phyloP scores from a whole-genome alignment of 2,329 filamentous ascomycete genomes.

The Aureobasidium musti region DNA sequence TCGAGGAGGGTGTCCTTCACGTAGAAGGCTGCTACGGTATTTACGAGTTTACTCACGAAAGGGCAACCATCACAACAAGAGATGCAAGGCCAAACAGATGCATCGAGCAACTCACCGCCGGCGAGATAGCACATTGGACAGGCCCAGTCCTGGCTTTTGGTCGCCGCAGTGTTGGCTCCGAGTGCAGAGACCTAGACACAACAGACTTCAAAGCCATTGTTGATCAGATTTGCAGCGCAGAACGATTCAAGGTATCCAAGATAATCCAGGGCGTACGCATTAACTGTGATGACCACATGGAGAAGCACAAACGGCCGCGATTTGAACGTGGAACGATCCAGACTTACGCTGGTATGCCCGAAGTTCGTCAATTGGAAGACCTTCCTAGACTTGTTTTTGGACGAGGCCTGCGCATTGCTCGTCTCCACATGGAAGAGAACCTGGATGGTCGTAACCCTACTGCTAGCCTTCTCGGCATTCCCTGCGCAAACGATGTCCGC shows the following conservation, averaged over 20 bases:
- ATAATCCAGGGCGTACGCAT: neutral
- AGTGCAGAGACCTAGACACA: neutral
- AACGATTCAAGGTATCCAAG: neutral
- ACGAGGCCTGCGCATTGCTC: neutral
- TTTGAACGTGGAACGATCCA: neutral
- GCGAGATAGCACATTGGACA: neutral
- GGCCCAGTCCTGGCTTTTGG: neutral
- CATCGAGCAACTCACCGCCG: neutral
- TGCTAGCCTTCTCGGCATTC: neutral
- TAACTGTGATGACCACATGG: neutral
- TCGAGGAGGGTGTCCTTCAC: neutral
- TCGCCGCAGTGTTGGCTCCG: too few species aligned
- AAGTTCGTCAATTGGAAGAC: neutral
- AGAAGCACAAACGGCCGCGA: neutral
- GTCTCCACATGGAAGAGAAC: neutral
- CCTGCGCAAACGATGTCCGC: neutral
- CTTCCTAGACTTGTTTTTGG: neutral
- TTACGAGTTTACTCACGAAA: neutral
- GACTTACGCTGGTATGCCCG: too few species aligned
- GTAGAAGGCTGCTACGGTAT: neutral
- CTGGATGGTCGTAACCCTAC: neutral
- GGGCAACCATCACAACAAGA: neutral
- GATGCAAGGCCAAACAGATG: neutral
- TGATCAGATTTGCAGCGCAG: neutral
- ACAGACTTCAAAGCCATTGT: neutral